Evolutionary conservation across 768 basidiomycete genomes (phyloP), one percentile per base, ranked within the genome.

Genomic region (Suillus subalutaceus): DNA sequence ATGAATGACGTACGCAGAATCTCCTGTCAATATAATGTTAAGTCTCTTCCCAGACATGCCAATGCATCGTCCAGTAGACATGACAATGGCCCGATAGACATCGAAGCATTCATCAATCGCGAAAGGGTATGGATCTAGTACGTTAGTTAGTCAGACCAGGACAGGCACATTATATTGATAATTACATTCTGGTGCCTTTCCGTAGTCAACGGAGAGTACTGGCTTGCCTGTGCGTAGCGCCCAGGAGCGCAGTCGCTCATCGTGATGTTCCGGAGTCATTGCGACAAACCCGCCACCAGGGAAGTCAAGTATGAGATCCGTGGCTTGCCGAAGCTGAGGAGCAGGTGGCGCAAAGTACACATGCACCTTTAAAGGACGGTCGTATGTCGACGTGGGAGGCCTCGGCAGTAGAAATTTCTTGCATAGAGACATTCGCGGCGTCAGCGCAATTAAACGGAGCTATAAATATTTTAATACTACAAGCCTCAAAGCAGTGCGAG

Each of bases 231-330:
- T 94, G 58, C 82, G 83, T 40, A 87, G 79, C 4, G 96, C 92
- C 97, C 97, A 99, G 70, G 85, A 83, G 62, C 93, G 83, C 64
- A 98, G 82, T 16, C 97, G 86, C 74, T 99, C 97, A 78, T 97
- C 97, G 70, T 99, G 97, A 77, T 98, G 96, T 72, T 94, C 91
- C 2, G 97, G 97, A 6, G 85, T 87, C 96, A 99, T 97, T 30
- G 94, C 92, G 60, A 99, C 90, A 76, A 98, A 99, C 0, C 97
- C 97, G 7, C 97, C 97, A 6, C 97, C 97, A 16, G 97, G 97
- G 65, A 93, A 89, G 73, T 99, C 97, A 35, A 98, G 81, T 46
- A 98, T 90, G 30, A 99, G 81, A 71, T 99, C 94, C 12, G 87
- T 91, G 16, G 88, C 80, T 53, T 84, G 80, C 35, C 83, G 81